Percentiles rank a stretch among this genome's conserved stretches.
phyloP scores from a whole-genome alignment of 73 alveolate species.

The Tetrahymena elliotti region DNA sequence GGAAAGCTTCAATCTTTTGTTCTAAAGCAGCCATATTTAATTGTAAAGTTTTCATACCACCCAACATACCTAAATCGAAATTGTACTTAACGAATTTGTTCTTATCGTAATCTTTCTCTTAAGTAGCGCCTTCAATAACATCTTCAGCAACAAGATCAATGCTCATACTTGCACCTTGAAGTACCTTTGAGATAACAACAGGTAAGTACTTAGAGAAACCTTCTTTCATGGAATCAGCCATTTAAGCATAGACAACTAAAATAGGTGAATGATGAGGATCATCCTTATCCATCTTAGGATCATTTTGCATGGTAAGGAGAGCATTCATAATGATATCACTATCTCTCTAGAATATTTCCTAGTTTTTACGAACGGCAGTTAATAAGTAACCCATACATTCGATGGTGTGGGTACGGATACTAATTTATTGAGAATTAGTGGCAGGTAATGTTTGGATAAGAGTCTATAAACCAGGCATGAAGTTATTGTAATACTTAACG shows the following conservation, averaged over 20 bases:
- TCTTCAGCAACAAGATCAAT: constrained; percentile 25
- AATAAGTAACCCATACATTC: constrained; percentile 39
- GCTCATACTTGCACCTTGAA: constrained; percentile 15
- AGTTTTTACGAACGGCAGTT: constrained; percentile 1
- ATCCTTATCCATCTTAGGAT: constrained; percentile 22
- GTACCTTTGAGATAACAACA: constrained; percentile 5
- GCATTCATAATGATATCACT: constrained; percentile 1
- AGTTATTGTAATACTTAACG: constrained; percentile 19
- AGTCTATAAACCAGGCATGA: constrained; percentile 20
- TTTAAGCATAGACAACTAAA: constrained; percentile 22
- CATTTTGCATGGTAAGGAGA: not conserved
- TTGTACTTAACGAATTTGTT: constrained; percentile 17
- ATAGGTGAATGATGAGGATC: constrained; percentile 28
- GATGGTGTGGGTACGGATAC: not conserved
- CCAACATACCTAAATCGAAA: constrained; percentile 21
- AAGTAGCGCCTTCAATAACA: constrained; percentile 5
- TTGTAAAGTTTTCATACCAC: constrained; percentile 16
- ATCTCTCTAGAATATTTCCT: constrained; percentile 5
- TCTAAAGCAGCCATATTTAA: constrained; percentile 37
- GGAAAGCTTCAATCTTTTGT: constrained; percentile 37
- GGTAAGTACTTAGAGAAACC: constrained; percentile 15
- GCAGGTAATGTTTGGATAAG: constrained; percentile 1
- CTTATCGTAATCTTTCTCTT: not conserved
- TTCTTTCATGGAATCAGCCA: constrained; percentile 16
- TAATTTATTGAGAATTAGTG: not conserved